Conservation (phyloP, 176 grass and related monocot genomes). For the Typha latifolia region DNA sequence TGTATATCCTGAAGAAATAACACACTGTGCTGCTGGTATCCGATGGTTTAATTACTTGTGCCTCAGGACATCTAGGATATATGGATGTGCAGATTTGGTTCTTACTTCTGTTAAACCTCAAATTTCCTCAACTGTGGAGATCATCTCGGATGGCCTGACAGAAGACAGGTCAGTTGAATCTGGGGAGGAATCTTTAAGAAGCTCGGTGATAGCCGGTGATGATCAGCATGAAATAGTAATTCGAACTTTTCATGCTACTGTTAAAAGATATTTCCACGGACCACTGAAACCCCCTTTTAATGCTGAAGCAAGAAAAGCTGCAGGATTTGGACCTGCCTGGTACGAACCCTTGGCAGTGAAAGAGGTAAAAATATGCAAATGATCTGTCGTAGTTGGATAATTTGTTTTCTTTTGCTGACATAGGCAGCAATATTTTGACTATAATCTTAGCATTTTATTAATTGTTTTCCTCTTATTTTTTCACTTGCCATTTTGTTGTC, state of each 20-base stretch:
- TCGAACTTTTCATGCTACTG: conserved; percentile 46
- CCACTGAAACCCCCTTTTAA: conserved; percentile 83
- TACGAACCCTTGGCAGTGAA: conserved; percentile 69
- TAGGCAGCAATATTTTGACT: too few species aligned
- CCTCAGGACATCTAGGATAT: conserved; percentile 14
- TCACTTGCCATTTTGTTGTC: too few species aligned
- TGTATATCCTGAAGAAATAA: conserved; percentile 85
- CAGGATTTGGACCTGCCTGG: conserved; percentile 73
- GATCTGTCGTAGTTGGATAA: too few species aligned
- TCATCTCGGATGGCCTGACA: too few species aligned
- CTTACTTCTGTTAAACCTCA: neutral
- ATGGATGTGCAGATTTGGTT: conserved; percentile 12
- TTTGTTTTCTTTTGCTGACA: too few species aligned
- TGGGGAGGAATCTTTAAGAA: conserved; percentile 1
- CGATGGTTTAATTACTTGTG: conserved; percentile 84
- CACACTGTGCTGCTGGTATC: conserved; percentile 74
- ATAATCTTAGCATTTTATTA: too few species aligned
- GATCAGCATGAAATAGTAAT: conserved; percentile 30
- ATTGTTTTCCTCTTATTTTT: too few species aligned
- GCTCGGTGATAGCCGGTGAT: neutral
- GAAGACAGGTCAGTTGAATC: neutral
- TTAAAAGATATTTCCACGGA: conserved; percentile 67
- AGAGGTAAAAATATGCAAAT: neutral
- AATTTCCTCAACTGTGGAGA: neutral
- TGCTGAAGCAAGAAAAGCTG: conserved; percentile 47